Evolutionary conservation across 208 protist species (phyloP).

Genomic region (Novymonas esmeraldas): DNA sequence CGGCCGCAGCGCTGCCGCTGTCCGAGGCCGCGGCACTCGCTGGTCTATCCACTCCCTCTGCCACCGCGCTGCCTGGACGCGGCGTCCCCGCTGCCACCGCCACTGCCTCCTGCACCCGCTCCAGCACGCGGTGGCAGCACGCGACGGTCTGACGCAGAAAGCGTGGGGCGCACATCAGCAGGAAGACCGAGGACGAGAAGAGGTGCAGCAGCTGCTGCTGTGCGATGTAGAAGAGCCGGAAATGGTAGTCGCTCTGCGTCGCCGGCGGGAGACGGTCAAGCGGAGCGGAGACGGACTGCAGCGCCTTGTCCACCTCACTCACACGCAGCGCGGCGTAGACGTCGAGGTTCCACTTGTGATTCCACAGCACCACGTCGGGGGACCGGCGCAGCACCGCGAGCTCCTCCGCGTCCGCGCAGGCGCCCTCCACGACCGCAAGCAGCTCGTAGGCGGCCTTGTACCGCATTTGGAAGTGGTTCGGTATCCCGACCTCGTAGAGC

Average conservation of each 20-base stretch:
- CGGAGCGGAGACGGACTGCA: slow-evolving; percentile 30
- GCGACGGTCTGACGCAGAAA: slow-evolving; percentile 30
- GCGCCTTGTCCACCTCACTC: slow-evolving; percentile 52
- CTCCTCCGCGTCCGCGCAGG: slow-evolving; percentile 66
- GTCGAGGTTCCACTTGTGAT: slow-evolving; percentile 90
- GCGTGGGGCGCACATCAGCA: slow-evolving; percentile 28
- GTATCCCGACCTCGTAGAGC: slow-evolving; percentile 75
- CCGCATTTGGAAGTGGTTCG: slow-evolving; percentile 75
- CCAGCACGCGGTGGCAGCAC: slow-evolving; percentile 33
- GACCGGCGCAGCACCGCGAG: slow-evolving; percentile 54
- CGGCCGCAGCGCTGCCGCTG: neutral
- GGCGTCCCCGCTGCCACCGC: neutral
- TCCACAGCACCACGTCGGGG: slow-evolving; percentile 76
- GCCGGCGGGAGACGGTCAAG: slow-evolving; percentile 22
- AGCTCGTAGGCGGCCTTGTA: slow-evolving; percentile 74
- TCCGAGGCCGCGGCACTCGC: neutral
- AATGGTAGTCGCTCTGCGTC: slow-evolving; percentile 18
- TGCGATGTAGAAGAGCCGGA: slow-evolving; percentile 29
- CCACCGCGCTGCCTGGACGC: no score
- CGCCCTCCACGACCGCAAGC: slow-evolving; percentile 49
- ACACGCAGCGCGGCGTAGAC: slow-evolving; percentile 75
- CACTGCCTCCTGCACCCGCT: slow-evolving; percentile 26
- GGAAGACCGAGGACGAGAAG: slow-evolving; percentile 26
- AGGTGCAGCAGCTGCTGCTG: slow-evolving; percentile 35
- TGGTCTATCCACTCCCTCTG: neutral